Percentiles rank a stretch among this genome's conserved stretches.
These are phyloP conservation scores for Neoboletus brunneissimus DNA, from an alignment of 768 basidiomycete genomes.

Conservation along the genomic window DNA sequence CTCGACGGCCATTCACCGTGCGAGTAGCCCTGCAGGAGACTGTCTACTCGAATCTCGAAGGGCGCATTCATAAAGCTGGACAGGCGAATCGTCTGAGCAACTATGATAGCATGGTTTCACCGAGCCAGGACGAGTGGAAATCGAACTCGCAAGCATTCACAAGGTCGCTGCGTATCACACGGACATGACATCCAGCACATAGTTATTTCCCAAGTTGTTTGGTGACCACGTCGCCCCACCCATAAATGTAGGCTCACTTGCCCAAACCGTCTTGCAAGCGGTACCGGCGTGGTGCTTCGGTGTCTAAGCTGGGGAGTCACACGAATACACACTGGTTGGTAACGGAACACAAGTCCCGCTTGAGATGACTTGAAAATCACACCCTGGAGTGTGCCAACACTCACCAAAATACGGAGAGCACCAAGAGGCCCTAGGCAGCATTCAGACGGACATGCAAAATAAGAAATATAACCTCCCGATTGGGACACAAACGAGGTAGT, in stretches of 20 bases:
- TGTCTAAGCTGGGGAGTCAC: neutral
- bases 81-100: constrained; percentile 15
- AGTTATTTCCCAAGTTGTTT: neutral
- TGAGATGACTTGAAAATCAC: constrained; percentile 4
- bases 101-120: neutral
- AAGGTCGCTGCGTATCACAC: constrained; percentile 16
- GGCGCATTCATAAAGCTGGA: neutral
- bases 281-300: constrained; percentile 19
- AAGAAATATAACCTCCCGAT: neutral
- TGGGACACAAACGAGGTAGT: constrained; percentile 7
- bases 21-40: neutral
- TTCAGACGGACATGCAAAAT: neutral
- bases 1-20: neutral
- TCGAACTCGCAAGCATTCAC: constrained; percentile 4
- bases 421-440: neutral
- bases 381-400: neutral
- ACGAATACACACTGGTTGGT: neutral
- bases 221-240: constrained; percentile 8
- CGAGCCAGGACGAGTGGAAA: neutral
- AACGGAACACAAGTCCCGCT: constrained; percentile 2
- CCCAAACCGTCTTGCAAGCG: constrained; percentile 19
- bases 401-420: neutral
- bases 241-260: constrained; percentile 18
- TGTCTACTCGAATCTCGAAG: constrained; percentile 4
- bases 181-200: constrained; percentile 29